Evolutionary conservation across 2,329 filamentous ascomycete genomes (phyloP).

Genomic region (Trichoderma asperellum): DNA sequence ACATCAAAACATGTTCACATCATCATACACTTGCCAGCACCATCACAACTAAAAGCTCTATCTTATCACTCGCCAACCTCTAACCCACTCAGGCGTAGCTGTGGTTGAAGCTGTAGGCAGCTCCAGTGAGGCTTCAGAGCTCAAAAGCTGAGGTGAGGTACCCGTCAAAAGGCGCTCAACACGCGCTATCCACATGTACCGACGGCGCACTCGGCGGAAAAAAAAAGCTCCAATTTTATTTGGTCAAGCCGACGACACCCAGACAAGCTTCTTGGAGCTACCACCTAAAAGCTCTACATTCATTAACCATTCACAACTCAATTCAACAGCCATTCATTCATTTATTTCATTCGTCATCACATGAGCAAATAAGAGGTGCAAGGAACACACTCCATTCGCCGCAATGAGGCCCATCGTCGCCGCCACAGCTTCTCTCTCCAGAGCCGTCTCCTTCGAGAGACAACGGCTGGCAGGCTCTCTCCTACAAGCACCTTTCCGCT

Average conservation of each 20-base stretch:
- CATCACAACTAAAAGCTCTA: conserved; percentile 2
- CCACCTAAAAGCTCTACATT: neutral
- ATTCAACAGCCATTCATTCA: neutral
- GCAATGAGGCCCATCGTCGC: conserved; percentile 21
- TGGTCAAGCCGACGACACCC: neutral
- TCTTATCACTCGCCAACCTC: conserved; percentile 10
- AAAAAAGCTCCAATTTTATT: conserved; percentile 10
- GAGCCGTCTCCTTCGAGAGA: neutral
- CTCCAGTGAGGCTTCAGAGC: neutral
- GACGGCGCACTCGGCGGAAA: conserved; percentile 13
- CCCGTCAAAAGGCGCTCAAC: neutral
- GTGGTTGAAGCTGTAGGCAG: neutral
- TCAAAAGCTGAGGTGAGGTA: neutral
- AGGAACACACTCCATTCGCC: neutral
- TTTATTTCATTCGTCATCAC: neutral
- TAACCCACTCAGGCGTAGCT: conserved; percentile 18
- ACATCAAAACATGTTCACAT: too few relatives aligned
- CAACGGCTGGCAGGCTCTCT: neutral
- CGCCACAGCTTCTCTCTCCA: conserved; percentile 7
- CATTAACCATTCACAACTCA: neutral
- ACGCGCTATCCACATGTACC: neutral
- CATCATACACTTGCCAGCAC: neutral
- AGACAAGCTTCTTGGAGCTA: neutral
- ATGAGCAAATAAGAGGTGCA: neutral
- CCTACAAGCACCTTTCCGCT: neutral